Percentiles rank a stretch among this genome's conserved stretches.
Evolutionary conservation across 345 rosid genomes (phyloP).

Genomic region (Citrus unshiu): DNA sequence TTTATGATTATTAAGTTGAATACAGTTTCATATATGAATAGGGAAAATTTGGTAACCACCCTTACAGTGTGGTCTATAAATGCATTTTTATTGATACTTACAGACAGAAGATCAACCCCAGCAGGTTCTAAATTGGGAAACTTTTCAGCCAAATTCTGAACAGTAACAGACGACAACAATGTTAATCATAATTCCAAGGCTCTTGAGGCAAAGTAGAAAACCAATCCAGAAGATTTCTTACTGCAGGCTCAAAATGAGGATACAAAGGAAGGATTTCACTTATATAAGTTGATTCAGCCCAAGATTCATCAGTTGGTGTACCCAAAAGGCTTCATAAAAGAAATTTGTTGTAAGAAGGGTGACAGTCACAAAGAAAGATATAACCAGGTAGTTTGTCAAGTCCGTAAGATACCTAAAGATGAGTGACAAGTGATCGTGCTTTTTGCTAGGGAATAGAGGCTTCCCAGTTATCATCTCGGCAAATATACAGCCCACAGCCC

Average conservation of each 20-base stretch:
- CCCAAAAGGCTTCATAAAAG: slow-evolving; percentile 7
- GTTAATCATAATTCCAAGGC: neutral
- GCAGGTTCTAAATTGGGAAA: neutral
- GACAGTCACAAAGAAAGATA: neutral
- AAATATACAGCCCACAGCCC: slow-evolving; percentile 57
- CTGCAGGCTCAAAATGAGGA: neutral
- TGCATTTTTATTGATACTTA: neutral
- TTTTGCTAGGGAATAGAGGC: slow-evolving; percentile 37
- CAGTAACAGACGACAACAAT: neutral
- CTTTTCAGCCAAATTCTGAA: neutral
- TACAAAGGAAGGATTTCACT: neutral
- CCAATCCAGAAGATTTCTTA: neutral
- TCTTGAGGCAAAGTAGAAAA: neutral
- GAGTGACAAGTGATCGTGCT: slow-evolving; percentile 30
- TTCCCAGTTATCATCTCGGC: slow-evolving; percentile 41
- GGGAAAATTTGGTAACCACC: neutral
- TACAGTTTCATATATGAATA: too few relatives aligned
- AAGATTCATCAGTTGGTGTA: neutral
- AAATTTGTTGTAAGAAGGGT: neutral
- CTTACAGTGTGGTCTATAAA: neutral
- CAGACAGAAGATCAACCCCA: slow-evolving; percentile 4
- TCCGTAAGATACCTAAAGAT: slow-evolving; percentile 35
- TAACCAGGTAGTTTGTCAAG: neutral
- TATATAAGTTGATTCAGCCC: neutral
- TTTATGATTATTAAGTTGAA: neutral